Evolutionary conservation across 768 basidiomycete genomes (phyloP).

Genomic region (Kwoniella europaea): DNA sequence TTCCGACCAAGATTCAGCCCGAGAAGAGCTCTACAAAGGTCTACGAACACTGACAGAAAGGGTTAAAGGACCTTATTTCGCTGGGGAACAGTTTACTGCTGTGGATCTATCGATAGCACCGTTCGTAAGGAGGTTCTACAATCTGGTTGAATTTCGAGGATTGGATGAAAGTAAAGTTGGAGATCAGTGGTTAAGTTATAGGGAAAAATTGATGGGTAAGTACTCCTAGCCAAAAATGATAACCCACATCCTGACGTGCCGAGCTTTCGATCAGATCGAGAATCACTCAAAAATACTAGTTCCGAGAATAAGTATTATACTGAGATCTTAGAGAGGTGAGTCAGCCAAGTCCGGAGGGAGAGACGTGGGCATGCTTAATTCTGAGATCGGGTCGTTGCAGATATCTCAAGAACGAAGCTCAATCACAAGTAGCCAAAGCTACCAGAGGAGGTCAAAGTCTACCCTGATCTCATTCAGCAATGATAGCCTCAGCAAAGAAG

Average conservation of each 20-base stretch:
- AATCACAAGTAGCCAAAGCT: conserved; percentile 65
- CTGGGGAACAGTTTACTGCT: conserved; percentile 65
- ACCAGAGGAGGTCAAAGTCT: conserved; percentile 62
- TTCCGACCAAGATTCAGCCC: conserved; percentile 45
- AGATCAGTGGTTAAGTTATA: conserved; percentile 62
- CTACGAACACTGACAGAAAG: conserved; percentile 59
- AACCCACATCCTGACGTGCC: background rate
- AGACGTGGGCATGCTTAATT: background rate
- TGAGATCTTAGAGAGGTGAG: conserved; percentile 56
- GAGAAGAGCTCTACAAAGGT: conserved; percentile 59
- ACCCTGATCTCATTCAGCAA: conserved; percentile 37
- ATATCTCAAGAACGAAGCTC: conserved; percentile 67
- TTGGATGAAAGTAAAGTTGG: conserved; percentile 62
- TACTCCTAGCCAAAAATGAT: conserved; percentile 49
- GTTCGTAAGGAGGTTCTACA: conserved; percentile 71
- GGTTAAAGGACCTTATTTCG: conserved; percentile 65
- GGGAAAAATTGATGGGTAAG: conserved; percentile 62
- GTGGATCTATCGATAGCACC: conserved; percentile 67
- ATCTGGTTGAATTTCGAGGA: conserved; percentile 63
- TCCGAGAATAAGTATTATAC: conserved; percentile 60
- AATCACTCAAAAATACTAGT: conserved; percentile 29
- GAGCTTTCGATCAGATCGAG: conserved; percentile 18
- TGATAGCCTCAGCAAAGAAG: background rate
- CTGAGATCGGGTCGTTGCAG: conserved; percentile 45
- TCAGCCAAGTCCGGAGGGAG: background rate